Base-by-base conservation (phyloP, 2,329 filamentous ascomycete genomes). In the Daldinia sp. region DNA sequence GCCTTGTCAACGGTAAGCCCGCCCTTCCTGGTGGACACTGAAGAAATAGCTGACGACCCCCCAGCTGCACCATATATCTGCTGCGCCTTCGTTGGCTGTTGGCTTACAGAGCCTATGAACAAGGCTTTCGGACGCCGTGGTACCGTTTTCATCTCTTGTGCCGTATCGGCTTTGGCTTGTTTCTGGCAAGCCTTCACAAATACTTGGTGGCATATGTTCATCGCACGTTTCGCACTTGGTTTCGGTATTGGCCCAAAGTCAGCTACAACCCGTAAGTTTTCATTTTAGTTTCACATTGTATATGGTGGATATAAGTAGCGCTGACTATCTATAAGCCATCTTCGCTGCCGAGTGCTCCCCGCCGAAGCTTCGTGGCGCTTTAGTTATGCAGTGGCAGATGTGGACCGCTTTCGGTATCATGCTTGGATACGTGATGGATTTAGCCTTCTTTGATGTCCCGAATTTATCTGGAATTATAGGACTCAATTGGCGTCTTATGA, bases 41-140 rank as follows among this genome's bases (percentile, higher is more conserved):
- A 42, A 35, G 62, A 4, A 58, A 41, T 60, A 20, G 68, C 60
- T 59, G 44, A 63, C 20, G 12, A 41, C 26, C 13, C 15, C 37
- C 9, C 56, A 78, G 76, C 80, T 50, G 85, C 85, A 0, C 88
- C 88, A 0, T 90, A 90, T 71, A 84, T 93, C 23, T 88, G 88
- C 79, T 93, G 89, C 71, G 89, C 90, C 3, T 79, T 92, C 48
- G 78, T 91, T 54, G 90, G 91, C 20, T 93, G 90, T 79, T 93
- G 92, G 91, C 82, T 91, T 53, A 93, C 90, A 0, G 88, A 90
- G 41, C 91, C 92, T 0, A 85, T 93, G 78, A 93, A 93, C 79
- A 87, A 89, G 62, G 82, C 76, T 67, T 90, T 93, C 69, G 92
- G 92, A 12, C 88, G 91, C 55, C 85, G 90, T 2, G 91, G 92